phyloP scores from a whole-genome alignment of 305 asterid genomes.

The Fraxinus platypoda region DNA sequence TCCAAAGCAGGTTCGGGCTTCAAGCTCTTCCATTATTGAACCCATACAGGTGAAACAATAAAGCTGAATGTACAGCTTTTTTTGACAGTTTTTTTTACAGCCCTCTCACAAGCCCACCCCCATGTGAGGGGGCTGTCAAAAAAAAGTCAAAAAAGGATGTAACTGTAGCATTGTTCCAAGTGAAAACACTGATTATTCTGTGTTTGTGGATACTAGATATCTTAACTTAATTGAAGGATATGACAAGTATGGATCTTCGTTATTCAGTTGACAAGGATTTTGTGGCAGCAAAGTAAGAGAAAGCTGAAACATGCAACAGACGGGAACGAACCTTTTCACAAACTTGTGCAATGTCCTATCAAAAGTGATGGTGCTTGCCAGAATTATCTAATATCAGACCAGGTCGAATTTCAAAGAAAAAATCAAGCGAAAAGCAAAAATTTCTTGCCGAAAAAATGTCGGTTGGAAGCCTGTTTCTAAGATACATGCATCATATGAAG shows the following conservation, averaged over 20 bases:
- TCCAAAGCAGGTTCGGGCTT: neutral
- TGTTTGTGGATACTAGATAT: neutral
- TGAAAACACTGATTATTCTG: neutral
- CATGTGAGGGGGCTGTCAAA: too few species aligned
- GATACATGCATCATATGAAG: neutral
- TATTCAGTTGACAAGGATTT: neutral
- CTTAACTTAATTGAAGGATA: neutral
- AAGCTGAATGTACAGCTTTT: too few species aligned
- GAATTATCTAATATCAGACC: neutral
- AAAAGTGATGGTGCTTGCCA: neutral
- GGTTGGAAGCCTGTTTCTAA: neutral
- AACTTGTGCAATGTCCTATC: neutral
- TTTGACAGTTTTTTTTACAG: too few species aligned
- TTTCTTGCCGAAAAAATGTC: neutral
- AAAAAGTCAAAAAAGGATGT: too few species aligned
- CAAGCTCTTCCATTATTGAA: neutral
- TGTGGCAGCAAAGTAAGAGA: neutral
- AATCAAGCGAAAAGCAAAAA: neutral
- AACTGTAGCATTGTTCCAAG: too few species aligned
- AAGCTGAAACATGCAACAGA: neutral
- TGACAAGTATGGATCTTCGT: neutral
- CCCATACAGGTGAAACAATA: too few species aligned
- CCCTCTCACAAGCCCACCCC: too few species aligned
- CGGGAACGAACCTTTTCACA: neutral
- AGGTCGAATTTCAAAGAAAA: neutral